Conservation (phyloP, 257 asterid species). For the Linaria vulgaris region DNA sequence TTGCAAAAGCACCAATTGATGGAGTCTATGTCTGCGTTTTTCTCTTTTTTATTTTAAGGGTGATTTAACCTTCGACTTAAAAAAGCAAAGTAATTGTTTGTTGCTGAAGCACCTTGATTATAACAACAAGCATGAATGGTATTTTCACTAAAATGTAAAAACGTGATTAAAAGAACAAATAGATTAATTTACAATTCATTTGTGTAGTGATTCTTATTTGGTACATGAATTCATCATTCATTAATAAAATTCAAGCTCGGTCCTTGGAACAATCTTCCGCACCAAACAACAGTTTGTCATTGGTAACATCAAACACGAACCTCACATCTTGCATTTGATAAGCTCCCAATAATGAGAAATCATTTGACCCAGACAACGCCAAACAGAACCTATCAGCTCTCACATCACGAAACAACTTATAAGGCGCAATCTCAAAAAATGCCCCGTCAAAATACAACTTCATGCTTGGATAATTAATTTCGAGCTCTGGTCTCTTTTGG, state of each 20-base stretch:
- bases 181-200: no score
- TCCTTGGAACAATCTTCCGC: slow-evolving; percentile 16
- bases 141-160: no score
- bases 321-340: slow-evolving; percentile 22
- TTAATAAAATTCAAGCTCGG: not conserved
- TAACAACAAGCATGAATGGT: no score
- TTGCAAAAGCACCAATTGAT: no score
- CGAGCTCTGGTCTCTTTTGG: not conserved
- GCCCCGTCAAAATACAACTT: slow-evolving; percentile 18
- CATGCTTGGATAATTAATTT: slow-evolving; percentile 4
- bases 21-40: no score
- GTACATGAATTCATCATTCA: no score
- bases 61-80: no score
- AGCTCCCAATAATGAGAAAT: slow-evolving; percentile 12
- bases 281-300: slow-evolving; percentile 12
- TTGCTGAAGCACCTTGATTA: no score
- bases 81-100: no score
- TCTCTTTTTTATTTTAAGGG: no score
- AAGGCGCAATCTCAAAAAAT: not conserved
- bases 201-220: not conserved
- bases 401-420: not conserved
- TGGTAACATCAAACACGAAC: not conserved
- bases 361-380: not conserved
- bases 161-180: no score
- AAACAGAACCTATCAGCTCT: slow-evolving; percentile 5